Evolutionary conservation across 192 early-diverging fungal genomes (phyloP).

Genomic region (Coemansia biformis): DNA sequence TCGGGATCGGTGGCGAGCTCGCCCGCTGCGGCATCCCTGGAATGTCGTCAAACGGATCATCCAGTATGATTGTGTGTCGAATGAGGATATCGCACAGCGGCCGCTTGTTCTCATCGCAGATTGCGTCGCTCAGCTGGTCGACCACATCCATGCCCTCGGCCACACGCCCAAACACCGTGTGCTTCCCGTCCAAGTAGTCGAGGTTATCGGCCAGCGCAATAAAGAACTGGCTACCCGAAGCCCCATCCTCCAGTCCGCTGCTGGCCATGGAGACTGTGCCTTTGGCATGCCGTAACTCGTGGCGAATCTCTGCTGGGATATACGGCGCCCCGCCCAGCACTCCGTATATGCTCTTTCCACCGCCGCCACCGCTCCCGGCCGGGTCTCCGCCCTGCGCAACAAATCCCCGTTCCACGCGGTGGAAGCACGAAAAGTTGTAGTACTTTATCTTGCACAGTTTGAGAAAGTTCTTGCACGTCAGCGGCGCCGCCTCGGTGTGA

Average conservation of each 20-base stretch:
- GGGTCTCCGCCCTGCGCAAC: slow-evolving; percentile 97
- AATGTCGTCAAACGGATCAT: slow-evolving; percentile 90
- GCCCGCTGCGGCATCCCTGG: slow-evolving; percentile 59
- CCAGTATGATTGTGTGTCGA: slow-evolving; percentile 83
- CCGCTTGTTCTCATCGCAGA: slow-evolving; percentile 65
- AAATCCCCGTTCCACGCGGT: slow-evolving; percentile 77
- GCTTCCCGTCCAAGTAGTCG: slow-evolving; percentile 74
- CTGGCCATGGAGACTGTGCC: slow-evolving; percentile 90
- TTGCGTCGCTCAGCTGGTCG: slow-evolving; percentile 67
- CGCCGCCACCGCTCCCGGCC: slow-evolving; percentile 86
- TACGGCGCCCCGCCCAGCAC: slow-evolving; percentile 53
- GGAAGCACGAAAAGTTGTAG: slow-evolving; percentile 77
- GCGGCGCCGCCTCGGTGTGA: slow-evolving; percentile 56
- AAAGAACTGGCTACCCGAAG: slow-evolving; percentile 59
- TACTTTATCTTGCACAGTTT: slow-evolving; percentile 80
- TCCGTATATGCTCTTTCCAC: slow-evolving; percentile 62
- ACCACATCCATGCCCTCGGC: slow-evolving; percentile 86
- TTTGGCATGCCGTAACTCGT: slow-evolving; percentile 64
- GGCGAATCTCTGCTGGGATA: slow-evolving; percentile 65
- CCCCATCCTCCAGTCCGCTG: slow-evolving; percentile 35
- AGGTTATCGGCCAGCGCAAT: slow-evolving; percentile 60
- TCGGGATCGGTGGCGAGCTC: slow-evolving; percentile 66
- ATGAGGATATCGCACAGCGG: slow-evolving; percentile 85
- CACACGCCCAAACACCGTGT: slow-evolving; percentile 87
- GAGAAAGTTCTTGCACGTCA: slow-evolving; percentile 85